Percentiles rank a stretch among this genome's conserved stretches.
phyloP scores from a whole-genome alignment of 129 eudicot species.

The Mikania micrantha region DNA sequence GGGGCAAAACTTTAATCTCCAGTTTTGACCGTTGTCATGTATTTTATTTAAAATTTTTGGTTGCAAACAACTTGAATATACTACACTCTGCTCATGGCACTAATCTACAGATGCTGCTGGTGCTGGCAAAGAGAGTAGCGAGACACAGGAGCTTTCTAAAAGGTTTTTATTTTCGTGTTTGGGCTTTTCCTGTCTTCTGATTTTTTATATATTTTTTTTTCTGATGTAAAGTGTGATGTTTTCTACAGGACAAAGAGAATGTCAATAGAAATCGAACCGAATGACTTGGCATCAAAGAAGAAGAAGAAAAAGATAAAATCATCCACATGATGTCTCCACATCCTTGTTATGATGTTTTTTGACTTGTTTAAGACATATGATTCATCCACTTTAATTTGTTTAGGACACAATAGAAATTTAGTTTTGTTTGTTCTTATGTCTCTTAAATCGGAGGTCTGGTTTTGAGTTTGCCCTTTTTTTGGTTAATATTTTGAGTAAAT shows the following conservation, averaged over 20 bases:
- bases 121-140: constrained; percentile 39
- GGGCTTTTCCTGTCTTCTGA: background rate
- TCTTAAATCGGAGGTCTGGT: no score
- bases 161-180: constrained; percentile 36
- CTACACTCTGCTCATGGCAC: background rate
- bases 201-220: no score
- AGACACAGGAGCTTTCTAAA: constrained; percentile 53
- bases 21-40: background rate
- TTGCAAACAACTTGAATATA: background rate
- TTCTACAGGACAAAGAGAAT: constrained; percentile 64
- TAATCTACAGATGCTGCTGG: constrained; percentile 30
- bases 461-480: constrained; percentile 11
- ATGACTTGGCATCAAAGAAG: constrained; percentile 55
- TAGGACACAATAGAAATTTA: no score
- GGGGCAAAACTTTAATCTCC: background rate
- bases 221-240: constrained; percentile 1
- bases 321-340: constrained; percentile 28
- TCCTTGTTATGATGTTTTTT: no score
- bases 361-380: no score
- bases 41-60: background rate
- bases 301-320: constrained; percentile 58
- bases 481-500: no score
- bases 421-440: no score
- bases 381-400: no score
- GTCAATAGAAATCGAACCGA: constrained; percentile 63